A percentile compares a stretch with the other conserved stretches of the same genome.
Conservation (phyloP, 192 early-diverging fungal species). For the Rhizophagus clarus region DNA sequence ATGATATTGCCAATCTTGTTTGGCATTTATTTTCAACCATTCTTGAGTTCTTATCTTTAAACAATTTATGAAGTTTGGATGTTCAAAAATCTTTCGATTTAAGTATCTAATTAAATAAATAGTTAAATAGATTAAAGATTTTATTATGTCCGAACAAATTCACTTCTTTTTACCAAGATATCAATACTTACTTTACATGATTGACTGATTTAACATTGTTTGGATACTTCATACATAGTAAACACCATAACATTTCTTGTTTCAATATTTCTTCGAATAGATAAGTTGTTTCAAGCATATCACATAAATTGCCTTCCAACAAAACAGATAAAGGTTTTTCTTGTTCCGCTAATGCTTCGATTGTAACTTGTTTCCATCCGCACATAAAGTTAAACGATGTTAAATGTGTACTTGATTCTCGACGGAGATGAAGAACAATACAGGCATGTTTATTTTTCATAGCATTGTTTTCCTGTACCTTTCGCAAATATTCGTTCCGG, state of each 20-base stretch:
- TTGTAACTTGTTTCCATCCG: slow-evolving; percentile 33
- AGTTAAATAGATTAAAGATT: background rate
- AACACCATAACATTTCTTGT: slow-evolving; percentile 34
- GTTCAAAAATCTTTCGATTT: slow-evolving; percentile 3
- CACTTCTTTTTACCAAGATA: background rate
- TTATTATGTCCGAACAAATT: background rate
- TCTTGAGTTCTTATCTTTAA: slow-evolving; percentile 2
- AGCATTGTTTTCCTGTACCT: background rate
- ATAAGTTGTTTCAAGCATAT: slow-evolving; percentile 24
- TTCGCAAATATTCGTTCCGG: slow-evolving; percentile 27
- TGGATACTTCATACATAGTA: slow-evolving; percentile 36
- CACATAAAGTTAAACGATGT: slow-evolving; percentile 31
- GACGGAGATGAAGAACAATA: slow-evolving; percentile 31
- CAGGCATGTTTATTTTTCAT: slow-evolving; percentile 29
- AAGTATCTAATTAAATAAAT: background rate
- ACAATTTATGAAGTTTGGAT: slow-evolving; percentile 9
- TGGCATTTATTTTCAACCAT: slow-evolving; percentile 11
- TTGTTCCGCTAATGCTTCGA: slow-evolving; percentile 15
- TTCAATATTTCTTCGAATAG: slow-evolving; percentile 31
- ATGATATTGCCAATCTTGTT: slow-evolving; percentile 28
- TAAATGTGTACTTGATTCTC: background rate
- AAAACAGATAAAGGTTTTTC: slow-evolving; percentile 28
- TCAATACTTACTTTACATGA: slow-evolving; percentile 9
- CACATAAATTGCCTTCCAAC: slow-evolving; percentile 12
- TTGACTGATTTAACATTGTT: slow-evolving; percentile 17